phyloP scores from a whole-genome alignment of 2,329 filamentous ascomycete species.

The Rhinocladiella similis region DNA sequence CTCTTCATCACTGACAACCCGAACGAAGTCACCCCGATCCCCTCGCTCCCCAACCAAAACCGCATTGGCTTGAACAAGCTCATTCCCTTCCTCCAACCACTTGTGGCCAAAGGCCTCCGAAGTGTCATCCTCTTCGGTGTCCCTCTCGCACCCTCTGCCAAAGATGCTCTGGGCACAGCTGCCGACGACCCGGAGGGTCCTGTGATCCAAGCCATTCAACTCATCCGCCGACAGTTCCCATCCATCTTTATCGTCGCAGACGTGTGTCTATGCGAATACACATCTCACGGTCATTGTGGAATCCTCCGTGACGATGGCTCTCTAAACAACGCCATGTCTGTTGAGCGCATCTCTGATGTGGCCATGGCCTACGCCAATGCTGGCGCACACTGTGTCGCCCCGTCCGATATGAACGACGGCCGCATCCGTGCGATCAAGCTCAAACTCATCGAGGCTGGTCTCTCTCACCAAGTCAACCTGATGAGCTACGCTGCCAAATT shows the following conservation, averaged over 20 bases:
- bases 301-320: slow-evolving; percentile 91
- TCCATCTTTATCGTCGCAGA: slow-evolving; percentile 88
- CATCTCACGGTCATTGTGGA: slow-evolving; percentile 94
- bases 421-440: slow-evolving; percentile 97
- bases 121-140: slow-evolving; percentile 97
- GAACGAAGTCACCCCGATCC: slow-evolving; percentile 86
- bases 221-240: slow-evolving; percentile 82
- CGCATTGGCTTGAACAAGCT: slow-evolving; percentile 86
- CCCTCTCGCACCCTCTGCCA: slow-evolving; percentile 74
- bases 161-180: slow-evolving; percentile 86
- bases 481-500: slow-evolving; percentile 99
- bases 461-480: slow-evolving; percentile 84
- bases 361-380: slow-evolving; percentile 95
- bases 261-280: slow-evolving; percentile 98
- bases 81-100: slow-evolving; percentile 78
- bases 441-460: slow-evolving; percentile 91
- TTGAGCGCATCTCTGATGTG: slow-evolving; percentile 95
- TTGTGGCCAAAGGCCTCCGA: slow-evolving; percentile 84
- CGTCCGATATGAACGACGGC: slow-evolving; percentile 98
- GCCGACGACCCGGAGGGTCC: slow-evolving; percentile 93
- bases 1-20: slow-evolving; percentile 94
- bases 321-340: slow-evolving; percentile 88
- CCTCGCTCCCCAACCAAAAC: slow-evolving; percentile 86
- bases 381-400: slow-evolving; percentile 93
- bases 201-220: slow-evolving; percentile 81